These are phyloP conservation scores for Penicillium capsulatum DNA, from an alignment of 2,329 filamentous ascomycete species.

Conservation along the genomic window DNA sequence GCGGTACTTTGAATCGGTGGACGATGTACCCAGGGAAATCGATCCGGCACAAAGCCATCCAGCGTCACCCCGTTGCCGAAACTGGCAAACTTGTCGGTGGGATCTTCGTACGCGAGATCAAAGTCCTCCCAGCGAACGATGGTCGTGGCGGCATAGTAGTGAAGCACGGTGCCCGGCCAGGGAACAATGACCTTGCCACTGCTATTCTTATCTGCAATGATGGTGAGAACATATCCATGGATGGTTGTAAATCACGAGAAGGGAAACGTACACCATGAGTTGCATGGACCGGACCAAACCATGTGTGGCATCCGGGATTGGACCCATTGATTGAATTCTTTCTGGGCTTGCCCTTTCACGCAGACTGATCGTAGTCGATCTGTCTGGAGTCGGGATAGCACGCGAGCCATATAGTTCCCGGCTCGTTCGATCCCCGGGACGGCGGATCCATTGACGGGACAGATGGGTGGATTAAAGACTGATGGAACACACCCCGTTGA, in stretches of 20 bases:
- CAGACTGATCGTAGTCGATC: conserved; percentile 4
- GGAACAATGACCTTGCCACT: conserved; percentile 8
- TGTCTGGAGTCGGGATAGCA: conserved; percentile 5
- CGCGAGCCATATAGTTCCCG: conserved; percentile 6
- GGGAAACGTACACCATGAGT: conserved; percentile 6
- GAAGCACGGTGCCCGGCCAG: conserved; percentile 12
- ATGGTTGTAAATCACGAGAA: background rate
- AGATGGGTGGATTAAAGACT: conserved; percentile 10
- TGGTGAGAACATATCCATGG: background rate
- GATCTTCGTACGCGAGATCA: background rate
- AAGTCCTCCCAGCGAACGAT: conserved; percentile 14
- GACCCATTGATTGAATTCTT: conserved; percentile 8
- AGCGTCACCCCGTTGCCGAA: background rate
- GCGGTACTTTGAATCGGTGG: background rate
- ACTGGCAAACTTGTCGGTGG: background rate
- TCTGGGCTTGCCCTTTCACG: conserved; percentile 3
- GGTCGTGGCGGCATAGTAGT: conserved; percentile 11
- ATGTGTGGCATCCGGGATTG: conserved; percentile 10
- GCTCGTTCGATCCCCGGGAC: conserved; percentile 4
- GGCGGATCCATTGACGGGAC: conserved; percentile 8
- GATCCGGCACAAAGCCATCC: background rate
- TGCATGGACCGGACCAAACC: conserved; percentile 10
- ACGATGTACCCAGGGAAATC: background rate
- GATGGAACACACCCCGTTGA: background rate
- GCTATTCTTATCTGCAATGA: background rate